Base-by-base conservation (phyloP, 768 basidiomycete species). In the Candolleomyces aberdarensis region DNA sequence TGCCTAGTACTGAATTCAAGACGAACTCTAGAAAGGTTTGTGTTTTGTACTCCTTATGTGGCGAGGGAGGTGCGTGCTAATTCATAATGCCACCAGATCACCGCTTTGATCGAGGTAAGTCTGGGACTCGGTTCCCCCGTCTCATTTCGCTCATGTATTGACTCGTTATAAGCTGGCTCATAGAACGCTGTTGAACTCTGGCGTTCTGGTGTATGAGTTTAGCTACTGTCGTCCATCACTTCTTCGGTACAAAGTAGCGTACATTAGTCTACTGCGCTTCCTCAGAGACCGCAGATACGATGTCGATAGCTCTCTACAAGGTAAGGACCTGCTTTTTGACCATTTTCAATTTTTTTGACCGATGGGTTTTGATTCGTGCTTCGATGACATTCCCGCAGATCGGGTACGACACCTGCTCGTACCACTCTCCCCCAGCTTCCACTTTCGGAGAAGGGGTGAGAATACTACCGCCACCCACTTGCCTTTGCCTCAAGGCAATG, bases 241-340 rank as follows among this genome's bases (percentile, higher is more conserved):
- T 29, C 64, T 71, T 44, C 74, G 72, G 11, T 75, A 78, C 71
- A 85, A 84, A 71, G 67, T 71, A 43, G 76, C 75, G 15, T 86
- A 85, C 70, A 75, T 83, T 67, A 76, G 75, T 62, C 70, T 85
- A 58, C 72, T 86, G 46, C 71, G 74, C 46, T 70, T 78, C 64
- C 66, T 82, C 13, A 71, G 77, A 62, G 69, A 71, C 52, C 78
- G 75, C 32, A 67, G 73, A 36, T 44, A 70, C 54, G 63, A 71
- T 53, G 60, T 76, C 55, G 74, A 76, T 66, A 59, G 65, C 6
- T 50, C 67, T 47, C 62, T 75, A 15, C 71, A 73, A 71, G 76
- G 77, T 79, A 73, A 68, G 59, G 62, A 41, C 63, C 48, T 44
- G 36, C 40, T 17, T 20, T 49, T 40, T n/a, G 49, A 40, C 19